Evolutionary conservation across 257 asterid species (phyloP).

Genomic region (Thymus quinquecostatus): DNA sequence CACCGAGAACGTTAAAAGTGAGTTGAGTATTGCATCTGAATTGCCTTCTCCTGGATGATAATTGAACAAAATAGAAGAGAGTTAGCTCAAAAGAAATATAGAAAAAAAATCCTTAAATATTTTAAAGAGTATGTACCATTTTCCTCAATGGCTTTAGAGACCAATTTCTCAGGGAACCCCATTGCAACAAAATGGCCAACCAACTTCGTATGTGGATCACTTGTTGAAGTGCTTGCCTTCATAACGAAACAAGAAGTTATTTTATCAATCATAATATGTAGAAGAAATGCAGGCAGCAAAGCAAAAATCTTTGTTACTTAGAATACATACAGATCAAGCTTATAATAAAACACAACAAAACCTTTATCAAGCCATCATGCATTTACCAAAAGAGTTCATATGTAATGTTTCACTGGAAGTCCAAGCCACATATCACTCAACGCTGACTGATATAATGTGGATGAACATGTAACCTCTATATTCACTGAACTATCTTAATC

Average conservation of each 20-base stretch:
- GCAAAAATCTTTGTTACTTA: too few relatives aligned
- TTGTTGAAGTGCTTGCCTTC: constrained; percentile 58
- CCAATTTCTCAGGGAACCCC: constrained; percentile 64
- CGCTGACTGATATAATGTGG: too few relatives aligned
- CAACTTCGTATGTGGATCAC: constrained; percentile 35
- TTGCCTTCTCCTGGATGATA: constrained; percentile 54
- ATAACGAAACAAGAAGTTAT: constrained; percentile 21
- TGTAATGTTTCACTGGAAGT: too few relatives aligned
- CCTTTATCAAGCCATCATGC: too few relatives aligned
- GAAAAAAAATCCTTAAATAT: not conserved
- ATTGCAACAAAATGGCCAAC: constrained; percentile 53
- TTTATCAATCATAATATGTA: constrained; percentile 15
- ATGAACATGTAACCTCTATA: too few relatives aligned
- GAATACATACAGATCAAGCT: not conserved
- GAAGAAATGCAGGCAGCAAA: not conserved
- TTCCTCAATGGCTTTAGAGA: constrained; percentile 57
- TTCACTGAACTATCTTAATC: too few relatives aligned
- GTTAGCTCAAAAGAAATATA: constrained; percentile 4
- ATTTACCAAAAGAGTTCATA: too few relatives aligned
- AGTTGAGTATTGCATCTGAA: constrained; percentile 58
- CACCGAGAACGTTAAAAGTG: constrained; percentile 66
- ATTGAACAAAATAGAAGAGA: constrained; percentile 10
- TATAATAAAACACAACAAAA: not conserved
- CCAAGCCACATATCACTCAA: too few relatives aligned
- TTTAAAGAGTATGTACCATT: constrained; percentile 39